These are phyloP conservation scores for Parachlorella kessleri DNA, from an alignment of 139 green algal species.

Conservation along the genomic window DNA sequence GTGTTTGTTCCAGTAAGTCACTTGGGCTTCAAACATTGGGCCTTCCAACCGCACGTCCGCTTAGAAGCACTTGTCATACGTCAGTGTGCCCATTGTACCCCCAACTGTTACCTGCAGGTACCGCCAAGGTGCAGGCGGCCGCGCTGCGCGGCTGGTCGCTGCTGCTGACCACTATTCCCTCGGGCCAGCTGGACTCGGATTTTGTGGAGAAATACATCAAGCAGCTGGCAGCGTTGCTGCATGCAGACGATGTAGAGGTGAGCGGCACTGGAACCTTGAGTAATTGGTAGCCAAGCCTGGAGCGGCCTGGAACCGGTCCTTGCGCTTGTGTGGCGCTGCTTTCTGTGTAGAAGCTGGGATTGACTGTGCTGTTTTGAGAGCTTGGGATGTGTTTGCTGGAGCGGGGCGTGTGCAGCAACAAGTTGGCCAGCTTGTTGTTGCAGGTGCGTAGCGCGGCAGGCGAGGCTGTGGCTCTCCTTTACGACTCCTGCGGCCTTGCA, in stretches of 20 bases:
- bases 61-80: too few species aligned
- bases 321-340: background rate
- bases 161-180: conserved; percentile 62
- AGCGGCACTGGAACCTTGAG: conserved; percentile 1
- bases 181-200: conserved; percentile 11
- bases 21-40: too few species aligned
- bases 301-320: too few species aligned
- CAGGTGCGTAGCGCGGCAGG: conserved; percentile 57
- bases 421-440: background rate
- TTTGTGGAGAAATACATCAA: conserved; percentile 48
- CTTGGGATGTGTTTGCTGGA: too few species aligned
- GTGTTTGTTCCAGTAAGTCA: too few species aligned
- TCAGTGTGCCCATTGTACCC: too few species aligned
- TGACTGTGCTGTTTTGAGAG: too few species aligned
- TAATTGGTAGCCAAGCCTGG: too few species aligned
- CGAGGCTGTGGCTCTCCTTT: conserved; percentile 66
- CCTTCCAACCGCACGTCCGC: too few species aligned
- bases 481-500: conserved; percentile 46
- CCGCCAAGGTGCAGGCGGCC: conserved; percentile 16
- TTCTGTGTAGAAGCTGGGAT: too few species aligned
- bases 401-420: too few species aligned
- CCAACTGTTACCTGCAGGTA: conserved; percentile 5
- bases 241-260: conserved; percentile 42
- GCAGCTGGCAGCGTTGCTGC: conserved; percentile 44
- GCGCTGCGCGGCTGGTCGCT: conserved; percentile 69